A percentile compares a stretch with the other conserved stretches of the same genome.
Conservation (phyloP, 495 filamentous ascomycete genomes). For the Penicillium cosmopolitanum region DNA sequence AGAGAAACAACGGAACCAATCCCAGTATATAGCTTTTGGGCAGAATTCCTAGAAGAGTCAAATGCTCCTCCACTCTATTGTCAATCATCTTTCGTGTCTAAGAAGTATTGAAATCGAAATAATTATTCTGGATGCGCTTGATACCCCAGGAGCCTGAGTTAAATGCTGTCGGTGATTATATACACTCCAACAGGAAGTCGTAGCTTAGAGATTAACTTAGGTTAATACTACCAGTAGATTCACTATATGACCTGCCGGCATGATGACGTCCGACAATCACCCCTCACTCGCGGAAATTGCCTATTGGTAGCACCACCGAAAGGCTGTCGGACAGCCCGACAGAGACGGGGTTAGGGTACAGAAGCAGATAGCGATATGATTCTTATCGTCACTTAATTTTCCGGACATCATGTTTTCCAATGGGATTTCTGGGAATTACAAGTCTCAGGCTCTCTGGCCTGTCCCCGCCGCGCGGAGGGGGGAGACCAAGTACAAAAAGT, state of each 20-base stretch:
- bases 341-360: slow-evolving; percentile 8
- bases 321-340: slow-evolving; percentile 21
- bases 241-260: neutral
- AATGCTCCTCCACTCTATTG: slow-evolving; percentile 9
- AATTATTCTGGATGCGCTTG: too few species aligned
- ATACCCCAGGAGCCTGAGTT: neutral
- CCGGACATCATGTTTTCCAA: too few species aligned
- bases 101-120: too few species aligned
- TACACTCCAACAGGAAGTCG: neutral
- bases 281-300: neutral
- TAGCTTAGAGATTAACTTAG: neutral
- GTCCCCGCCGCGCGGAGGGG: too few species aligned
- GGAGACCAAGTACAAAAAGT: too few species aligned
- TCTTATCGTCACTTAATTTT: too few species aligned
- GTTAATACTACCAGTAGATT: neutral
- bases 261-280: neutral
- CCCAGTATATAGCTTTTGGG: slow-evolving; percentile 7
- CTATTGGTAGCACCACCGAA: too few species aligned
- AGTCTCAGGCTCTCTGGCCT: too few species aligned
- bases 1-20: slow-evolving; percentile 15
- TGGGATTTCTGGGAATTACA: too few species aligned
- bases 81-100: slow-evolving; percentile 9
- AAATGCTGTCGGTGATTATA: neutral
- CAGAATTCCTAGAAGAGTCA: neutral
- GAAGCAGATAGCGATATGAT: neutral